Evolutionary conservation across 2,329 filamentous ascomycete genomes (phyloP).

Genomic region (Ophiobolus disseminans): DNA sequence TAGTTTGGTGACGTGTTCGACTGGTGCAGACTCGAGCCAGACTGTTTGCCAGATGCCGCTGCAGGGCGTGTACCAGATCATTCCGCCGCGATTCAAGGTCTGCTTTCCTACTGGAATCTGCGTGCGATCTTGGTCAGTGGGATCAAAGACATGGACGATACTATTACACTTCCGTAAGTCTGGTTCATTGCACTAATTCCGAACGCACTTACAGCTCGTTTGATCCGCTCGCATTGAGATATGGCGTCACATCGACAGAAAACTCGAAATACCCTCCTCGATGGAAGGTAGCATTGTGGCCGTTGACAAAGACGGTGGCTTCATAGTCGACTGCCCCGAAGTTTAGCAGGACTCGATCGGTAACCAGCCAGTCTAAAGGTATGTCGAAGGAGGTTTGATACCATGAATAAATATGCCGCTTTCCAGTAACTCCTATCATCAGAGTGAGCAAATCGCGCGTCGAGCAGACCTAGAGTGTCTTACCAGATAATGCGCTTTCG

Average conservation of each 20-base stretch:
- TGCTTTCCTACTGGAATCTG: slow-evolving; percentile 74
- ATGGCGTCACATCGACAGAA: slow-evolving; percentile 63
- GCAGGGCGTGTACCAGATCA: slow-evolving; percentile 75
- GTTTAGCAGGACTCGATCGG: slow-evolving; percentile 58
- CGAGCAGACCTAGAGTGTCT: slow-evolving; percentile 28
- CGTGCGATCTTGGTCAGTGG: slow-evolving; percentile 63
- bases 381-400: slow-evolving; percentile 61
- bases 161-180: slow-evolving; percentile 43
- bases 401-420: slow-evolving; percentile 53
- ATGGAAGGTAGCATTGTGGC: slow-evolving; percentile 59
- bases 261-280: slow-evolving; percentile 70
- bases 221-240: slow-evolving; percentile 49
- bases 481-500: slow-evolving; percentile 61
- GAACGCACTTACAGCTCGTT: slow-evolving; percentile 61
- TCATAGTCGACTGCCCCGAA: slow-evolving; percentile 68
- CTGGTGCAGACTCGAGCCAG: slow-evolving; percentile 71
- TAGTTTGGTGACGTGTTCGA: slow-evolving; percentile 64
- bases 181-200: not conserved
- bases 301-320: slow-evolving; percentile 66
- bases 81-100: slow-evolving; percentile 60
- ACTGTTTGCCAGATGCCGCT: slow-evolving; percentile 78
- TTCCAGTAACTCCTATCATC: slow-evolving; percentile 51
- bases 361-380: slow-evolving; percentile 54
- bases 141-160: slow-evolving; percentile 71
- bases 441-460: slow-evolving; percentile 43